Evolutionary conservation across 2,329 filamentous ascomycete species (phyloP).

Genomic region (Alternaria solani): DNA sequence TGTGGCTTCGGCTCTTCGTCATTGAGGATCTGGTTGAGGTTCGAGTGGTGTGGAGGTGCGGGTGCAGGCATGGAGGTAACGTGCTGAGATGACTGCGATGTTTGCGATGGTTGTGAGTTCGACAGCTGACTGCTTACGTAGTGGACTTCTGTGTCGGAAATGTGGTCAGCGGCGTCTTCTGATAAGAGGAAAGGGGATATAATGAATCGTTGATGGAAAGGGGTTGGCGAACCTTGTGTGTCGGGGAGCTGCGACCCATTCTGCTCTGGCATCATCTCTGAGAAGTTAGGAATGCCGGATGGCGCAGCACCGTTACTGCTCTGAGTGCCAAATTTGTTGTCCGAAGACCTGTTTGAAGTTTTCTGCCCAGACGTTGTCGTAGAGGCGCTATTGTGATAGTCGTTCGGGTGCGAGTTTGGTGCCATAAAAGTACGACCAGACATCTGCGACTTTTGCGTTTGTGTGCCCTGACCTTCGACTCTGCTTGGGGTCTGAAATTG

Average conservation of each 20-base stretch:
- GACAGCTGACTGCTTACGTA: constrained; percentile 48
- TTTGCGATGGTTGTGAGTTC: constrained; percentile 50
- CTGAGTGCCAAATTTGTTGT: constrained; percentile 77
- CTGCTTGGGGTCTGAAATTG: constrained; percentile 45
- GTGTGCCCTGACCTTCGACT: constrained; percentile 49
- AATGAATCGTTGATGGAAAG: constrained; percentile 24
- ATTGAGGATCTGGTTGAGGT: constrained; percentile 55
- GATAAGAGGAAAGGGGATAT: constrained; percentile 18
- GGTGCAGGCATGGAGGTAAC: constrained; percentile 47
- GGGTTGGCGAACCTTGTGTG: constrained; percentile 63
- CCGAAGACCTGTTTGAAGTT: constrained; percentile 76
- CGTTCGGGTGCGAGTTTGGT: constrained; percentile 64
- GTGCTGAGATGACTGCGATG: constrained; percentile 48
- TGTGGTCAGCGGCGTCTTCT: constrained; percentile 27
- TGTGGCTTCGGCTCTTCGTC: constrained; percentile 42
- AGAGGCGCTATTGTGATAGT: constrained; percentile 85
- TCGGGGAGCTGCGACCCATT: constrained; percentile 69
- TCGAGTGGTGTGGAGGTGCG: constrained; percentile 44
- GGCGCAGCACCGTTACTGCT: constrained; percentile 69
- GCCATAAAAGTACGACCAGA: constrained; percentile 69
- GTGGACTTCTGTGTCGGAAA: constrained; percentile 37
- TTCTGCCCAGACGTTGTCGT: constrained; percentile 85
- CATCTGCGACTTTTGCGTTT: constrained; percentile 68
- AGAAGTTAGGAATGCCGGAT: constrained; percentile 64
- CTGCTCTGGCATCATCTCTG: constrained; percentile 56